Evolutionary conservation across 1,139 yeast genomes (phyloP), one percentile per base, ranked within the genome.

Genomic region (Geotrichum klebahnii): DNA sequence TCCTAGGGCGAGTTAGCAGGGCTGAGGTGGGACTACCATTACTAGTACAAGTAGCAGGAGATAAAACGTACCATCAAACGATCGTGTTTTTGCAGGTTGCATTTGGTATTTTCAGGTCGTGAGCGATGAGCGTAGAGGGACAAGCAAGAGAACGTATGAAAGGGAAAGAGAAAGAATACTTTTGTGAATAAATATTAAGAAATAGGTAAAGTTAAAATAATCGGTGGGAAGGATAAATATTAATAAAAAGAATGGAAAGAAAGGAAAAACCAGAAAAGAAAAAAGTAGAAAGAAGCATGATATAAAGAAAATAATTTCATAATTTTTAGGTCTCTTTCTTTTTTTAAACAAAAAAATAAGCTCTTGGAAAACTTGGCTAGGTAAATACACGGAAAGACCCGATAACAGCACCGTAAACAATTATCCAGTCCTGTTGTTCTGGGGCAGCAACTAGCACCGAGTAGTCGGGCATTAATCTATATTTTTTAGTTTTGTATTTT

Each of bases 41-140:
- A 33, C 8, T 17, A 31, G 20, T 17, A 29, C 3, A 23, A 24
- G 12, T 4, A 6, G 28, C 31, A 14, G 29, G 12, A 32, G 26
- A 14, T 5, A 5, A 17, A 14, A 24, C 46, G 10, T 43, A 23
- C 47, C 47, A 24, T 44, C 47, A 23, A 44, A 44, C 12, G 47
- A 44, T 22, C 47, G n/a, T 14, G 35, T 36, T 34, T 34, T 35
- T 3, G 35, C 26, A 8, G 37, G 45, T 23, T 42, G 19, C 38
- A 26, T 42, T 20, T 31, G 34, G 17, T n/a, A n/a, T 5, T 31
- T 31, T 6, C n/a, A 12, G 14, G 34, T 17, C 34, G 5, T 17
- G n/a, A 31, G 34, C 12, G 4, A 38, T 22, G 32, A 14, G 6
- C 20, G 42, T 12, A 38, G 19, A 2, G 22, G 17, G 23, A 35